A percentile compares a stretch with the other conserved stretches of the same genome.
Conservation (phyloP, 192 early-diverging fungal species). For the Martensiomyces pterosporus region DNA sequence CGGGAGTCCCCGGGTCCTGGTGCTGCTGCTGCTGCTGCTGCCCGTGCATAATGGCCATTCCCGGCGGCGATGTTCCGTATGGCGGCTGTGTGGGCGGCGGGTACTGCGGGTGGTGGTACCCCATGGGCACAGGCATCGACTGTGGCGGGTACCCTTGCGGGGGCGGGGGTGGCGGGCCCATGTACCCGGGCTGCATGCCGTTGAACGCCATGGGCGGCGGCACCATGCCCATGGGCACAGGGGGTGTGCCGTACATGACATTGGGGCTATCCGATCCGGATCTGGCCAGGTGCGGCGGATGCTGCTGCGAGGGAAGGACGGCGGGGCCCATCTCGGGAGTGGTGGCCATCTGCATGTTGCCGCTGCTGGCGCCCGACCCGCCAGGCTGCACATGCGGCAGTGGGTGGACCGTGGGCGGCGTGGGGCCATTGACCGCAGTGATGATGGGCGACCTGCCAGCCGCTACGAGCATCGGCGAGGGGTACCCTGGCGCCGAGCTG, state of each 20-base stretch:
- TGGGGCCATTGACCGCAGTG: constrained; percentile 13
- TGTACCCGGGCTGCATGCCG: constrained; percentile 39
- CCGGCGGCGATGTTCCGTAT: constrained; percentile 33
- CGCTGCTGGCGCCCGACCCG: constrained; percentile 6
- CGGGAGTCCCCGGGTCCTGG: constrained; percentile 20
- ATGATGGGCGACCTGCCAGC: constrained; percentile 31
- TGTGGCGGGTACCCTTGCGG: constrained; percentile 44
- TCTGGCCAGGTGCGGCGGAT: constrained; percentile 11
- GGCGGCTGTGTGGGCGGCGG: constrained; percentile 18
- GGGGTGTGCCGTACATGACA: constrained; percentile 34
- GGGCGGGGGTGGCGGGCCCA: constrained; percentile 30
- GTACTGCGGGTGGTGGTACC: constrained; percentile 43
- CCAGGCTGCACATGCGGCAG: constrained; percentile 17
- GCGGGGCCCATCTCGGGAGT: constrained; percentile 38
- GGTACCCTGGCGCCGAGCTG: constrained; percentile 25
- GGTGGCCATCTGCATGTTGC: constrained; percentile 9
- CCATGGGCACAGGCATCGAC: constrained; percentile 40
- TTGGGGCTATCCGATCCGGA: constrained; percentile 28
- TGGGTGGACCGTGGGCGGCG: constrained; percentile 15
- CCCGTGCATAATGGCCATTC: constrained; percentile 45
- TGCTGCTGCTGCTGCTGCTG: constrained; percentile 36
- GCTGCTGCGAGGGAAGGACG: constrained; percentile 14
- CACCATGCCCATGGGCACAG: constrained; percentile 46
- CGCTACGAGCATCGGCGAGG: constrained; percentile 27
- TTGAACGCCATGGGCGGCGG: constrained; percentile 38